phyloP scores from a whole-genome alignment of 805 yeast species.

The Cephaloascus fragrans region DNA sequence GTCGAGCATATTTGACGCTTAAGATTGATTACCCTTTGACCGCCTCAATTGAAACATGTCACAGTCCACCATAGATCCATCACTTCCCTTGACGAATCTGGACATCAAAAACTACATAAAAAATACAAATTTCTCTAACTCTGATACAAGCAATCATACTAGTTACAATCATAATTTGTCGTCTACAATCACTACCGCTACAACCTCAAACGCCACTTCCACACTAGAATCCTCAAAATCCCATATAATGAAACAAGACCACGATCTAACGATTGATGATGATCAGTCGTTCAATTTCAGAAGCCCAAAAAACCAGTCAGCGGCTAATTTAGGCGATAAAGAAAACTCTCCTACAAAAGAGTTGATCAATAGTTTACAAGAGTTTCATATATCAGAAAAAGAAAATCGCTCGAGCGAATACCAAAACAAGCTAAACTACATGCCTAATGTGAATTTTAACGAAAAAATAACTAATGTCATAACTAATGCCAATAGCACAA shows the following conservation, averaged over 20 bases:
- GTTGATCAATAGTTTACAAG: not conserved
- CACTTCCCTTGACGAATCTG: no score
- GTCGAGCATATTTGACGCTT: no score
- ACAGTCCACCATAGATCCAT: no score
- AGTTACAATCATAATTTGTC: not conserved
- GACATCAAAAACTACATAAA: not conserved
- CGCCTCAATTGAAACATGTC: no score
- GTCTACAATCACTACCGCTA: not conserved
- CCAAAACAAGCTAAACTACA: not conserved
- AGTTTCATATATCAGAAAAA: not conserved
- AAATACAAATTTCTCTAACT: not conserved
- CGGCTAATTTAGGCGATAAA: not conserved
- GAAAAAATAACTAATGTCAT: not conserved
- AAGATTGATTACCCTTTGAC: no score
- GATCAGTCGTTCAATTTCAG: not conserved
- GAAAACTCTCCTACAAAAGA: not conserved
- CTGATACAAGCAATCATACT: no score
- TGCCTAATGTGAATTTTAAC: not conserved
- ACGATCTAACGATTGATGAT: not conserved
- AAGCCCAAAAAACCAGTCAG: not conserved
- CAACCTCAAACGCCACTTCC: not conserved
- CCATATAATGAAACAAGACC: no score
- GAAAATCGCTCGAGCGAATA: not conserved
- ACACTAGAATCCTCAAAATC: not conserved
- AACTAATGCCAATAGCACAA: not conserved